These are phyloP conservation scores for Mycosphaerella arachidis DNA, from an alignment of 2,329 filamentous ascomycete genomes.

Conservation along the genomic window DNA sequence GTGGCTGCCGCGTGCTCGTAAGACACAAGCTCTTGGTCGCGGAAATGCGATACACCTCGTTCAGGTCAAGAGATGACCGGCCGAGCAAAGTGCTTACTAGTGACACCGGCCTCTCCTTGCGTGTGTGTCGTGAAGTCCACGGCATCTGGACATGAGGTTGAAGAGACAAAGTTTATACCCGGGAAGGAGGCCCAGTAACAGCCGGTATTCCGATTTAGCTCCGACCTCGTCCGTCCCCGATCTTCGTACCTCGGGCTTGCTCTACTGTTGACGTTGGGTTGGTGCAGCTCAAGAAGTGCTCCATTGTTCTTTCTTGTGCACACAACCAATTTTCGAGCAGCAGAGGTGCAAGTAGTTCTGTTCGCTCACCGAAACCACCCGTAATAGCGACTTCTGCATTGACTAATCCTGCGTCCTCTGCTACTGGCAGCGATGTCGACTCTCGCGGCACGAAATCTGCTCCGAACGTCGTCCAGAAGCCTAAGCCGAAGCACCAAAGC, in stretches of 20 bases:
- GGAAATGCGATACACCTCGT: too few species aligned
- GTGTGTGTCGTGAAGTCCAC: neutral
- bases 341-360: neutral
- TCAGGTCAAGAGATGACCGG: too few species aligned
- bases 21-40: too few species aligned
- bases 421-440: slow-evolving; percentile 26
- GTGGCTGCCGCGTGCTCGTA: too few species aligned
- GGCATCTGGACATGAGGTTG: neutral
- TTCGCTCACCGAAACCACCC: neutral
- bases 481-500: slow-evolving; percentile 27
- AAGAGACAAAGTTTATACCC: neutral
- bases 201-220: neutral
- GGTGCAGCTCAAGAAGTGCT: neutral
- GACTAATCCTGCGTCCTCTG: neutral
- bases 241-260: neutral
- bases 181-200: neutral
- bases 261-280: neutral
- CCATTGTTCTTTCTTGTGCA: neutral
- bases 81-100: too few species aligned
- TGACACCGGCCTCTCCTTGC: too few species aligned
- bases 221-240: neutral
- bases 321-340: neutral
- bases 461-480: slow-evolving; percentile 29
- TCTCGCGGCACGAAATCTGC: slow-evolving; percentile 38
- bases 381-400: neutral